Evolutionary conservation across 495 filamentous ascomycete species (phyloP), one percentile per base, ranked within the genome.

Genomic region (Penicillium waksmanii): DNA sequence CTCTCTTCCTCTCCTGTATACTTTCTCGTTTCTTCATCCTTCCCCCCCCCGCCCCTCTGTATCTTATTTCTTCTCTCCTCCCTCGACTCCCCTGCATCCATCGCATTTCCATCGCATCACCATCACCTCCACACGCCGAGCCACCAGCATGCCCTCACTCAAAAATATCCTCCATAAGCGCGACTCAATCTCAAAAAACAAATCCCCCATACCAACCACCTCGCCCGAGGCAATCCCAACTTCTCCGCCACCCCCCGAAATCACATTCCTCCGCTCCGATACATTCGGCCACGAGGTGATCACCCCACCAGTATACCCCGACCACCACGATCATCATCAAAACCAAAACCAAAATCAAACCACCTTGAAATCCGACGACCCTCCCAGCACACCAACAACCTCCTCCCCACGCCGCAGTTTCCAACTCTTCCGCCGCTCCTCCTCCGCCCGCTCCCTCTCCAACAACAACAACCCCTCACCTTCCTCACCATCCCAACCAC

Each of bases 241-340:
- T 18, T 56, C 58, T 25, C 63, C 65, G 61, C 58, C 76, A 68
- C 74, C 84, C 1, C 90, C 91, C 56, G 85, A 89, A 67, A 89
- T 97, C 77, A 92, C 81, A 57, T 90, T 98, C 79, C 81, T 96
- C 61, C 86, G 93, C 44, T 87, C 88, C 58, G 92, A 94, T 68
- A 96, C 94, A 12, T 78, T 87, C 55, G 86, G 86, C 2, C 84
- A 92, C 70, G 92, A 96, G 72, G 74, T 89, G 55, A 88, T 96
- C 69, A 75, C 77, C 34, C 88, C 89, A 17, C 88, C 92, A 12
- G 74, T 69, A 56, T 78, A 80, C 65, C 70, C 73, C 25, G 75
- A 73, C 65, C 76, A 85, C 57, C 60, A 58, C 33, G 12, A 47
- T 40, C 31, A 25, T 38, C 50, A 13, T 44, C 54, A 21, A 43